Evolutionary conservation across 805 yeast genomes (phyloP).

Genomic region (Wickerhamomyces subpelliculosus): DNA sequence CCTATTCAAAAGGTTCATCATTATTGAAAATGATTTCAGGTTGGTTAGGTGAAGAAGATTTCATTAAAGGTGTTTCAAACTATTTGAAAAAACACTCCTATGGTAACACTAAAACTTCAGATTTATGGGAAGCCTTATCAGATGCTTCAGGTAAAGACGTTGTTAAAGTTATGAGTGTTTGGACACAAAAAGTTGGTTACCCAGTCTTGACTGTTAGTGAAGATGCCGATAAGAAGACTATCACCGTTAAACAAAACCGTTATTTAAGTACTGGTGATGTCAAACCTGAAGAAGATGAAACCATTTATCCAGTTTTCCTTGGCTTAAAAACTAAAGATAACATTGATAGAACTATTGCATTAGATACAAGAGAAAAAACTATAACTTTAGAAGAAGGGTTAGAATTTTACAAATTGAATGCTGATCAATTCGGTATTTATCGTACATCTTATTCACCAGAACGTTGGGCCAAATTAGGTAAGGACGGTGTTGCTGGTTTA

Average conservation of each 20-base stretch:
- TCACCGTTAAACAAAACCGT: constrained; percentile 63
- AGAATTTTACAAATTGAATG: constrained; percentile 62
- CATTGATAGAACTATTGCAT: constrained; percentile 49
- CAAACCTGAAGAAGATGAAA: constrained; percentile 62
- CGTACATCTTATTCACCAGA: constrained; percentile 64
- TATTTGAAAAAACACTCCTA: constrained; percentile 71
- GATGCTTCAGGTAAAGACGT: constrained; percentile 71
- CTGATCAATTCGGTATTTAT: constrained; percentile 68
- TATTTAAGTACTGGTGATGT: constrained; percentile 75
- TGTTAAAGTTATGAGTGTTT: constrained; percentile 63
- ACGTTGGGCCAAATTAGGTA: constrained; percentile 64
- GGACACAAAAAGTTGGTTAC: constrained; percentile 77
- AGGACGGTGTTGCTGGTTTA: constrained; percentile 47
- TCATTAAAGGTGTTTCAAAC: constrained; percentile 72
- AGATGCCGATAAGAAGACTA: constrained; percentile 32
- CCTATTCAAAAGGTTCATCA: constrained; percentile 77
- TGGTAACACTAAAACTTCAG: constrained; percentile 71
- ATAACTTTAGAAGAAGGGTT: constrained; percentile 34
- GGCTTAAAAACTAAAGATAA: constrained; percentile 55
- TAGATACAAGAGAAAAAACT: constrained; percentile 42
- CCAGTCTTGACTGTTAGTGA: constrained; percentile 68
- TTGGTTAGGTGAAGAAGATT: constrained; percentile 73
- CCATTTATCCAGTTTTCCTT: constrained; percentile 64
- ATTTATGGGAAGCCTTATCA: constrained; percentile 68
- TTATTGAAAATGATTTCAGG: constrained; percentile 71